Conservation (phyloP, 2,329 filamentous ascomycete species). For the Alternaria sp. region DNA sequence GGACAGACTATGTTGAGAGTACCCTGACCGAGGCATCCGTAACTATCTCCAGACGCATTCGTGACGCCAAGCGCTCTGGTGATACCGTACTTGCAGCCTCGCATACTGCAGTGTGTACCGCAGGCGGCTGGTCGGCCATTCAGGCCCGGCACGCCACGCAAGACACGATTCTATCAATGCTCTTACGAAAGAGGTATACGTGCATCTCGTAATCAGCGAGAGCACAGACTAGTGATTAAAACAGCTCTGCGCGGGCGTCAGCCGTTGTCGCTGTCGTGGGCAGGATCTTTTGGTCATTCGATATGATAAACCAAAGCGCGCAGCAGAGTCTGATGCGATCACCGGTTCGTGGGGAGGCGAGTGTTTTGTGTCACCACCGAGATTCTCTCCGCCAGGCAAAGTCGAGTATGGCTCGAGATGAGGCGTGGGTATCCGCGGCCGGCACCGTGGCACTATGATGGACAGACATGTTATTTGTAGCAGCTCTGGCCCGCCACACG, state of each 20-base stretch:
- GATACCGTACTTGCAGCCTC: slow-evolving; percentile 21
- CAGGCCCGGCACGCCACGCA: slow-evolving; percentile 23
- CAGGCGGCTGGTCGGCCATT: slow-evolving; percentile 3
- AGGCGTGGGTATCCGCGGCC: slow-evolving; percentile 43
- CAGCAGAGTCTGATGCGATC: slow-evolving; percentile 19
- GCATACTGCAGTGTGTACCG: slow-evolving; percentile 13
- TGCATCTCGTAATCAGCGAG: slow-evolving; percentile 33
- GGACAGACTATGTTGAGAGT: slow-evolving; percentile 16
- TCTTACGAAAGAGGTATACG: slow-evolving; percentile 36
- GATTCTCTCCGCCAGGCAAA: slow-evolving; percentile 32
- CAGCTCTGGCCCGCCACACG: slow-evolving; percentile 20
- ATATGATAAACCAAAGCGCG: slow-evolving; percentile 32
- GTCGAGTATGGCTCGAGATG: slow-evolving; percentile 26
- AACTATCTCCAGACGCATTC: not conserved
- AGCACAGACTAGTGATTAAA: slow-evolving; percentile 25
- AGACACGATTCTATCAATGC: slow-evolving; percentile 18
- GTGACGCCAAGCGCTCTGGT: slow-evolving; percentile 10
- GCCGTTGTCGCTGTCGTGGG: slow-evolving; percentile 9
- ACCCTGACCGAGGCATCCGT: slow-evolving; percentile 17
- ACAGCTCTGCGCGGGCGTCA: slow-evolving; percentile 22
- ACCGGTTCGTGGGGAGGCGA: slow-evolving; percentile 30
- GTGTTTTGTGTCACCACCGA: slow-evolving; percentile 34
- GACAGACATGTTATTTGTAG: slow-evolving; percentile 11
- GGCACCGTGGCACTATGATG: slow-evolving; percentile 34
- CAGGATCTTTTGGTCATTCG: slow-evolving; percentile 32